A percentile compares a stretch with the other conserved stretches of the same genome.
phyloP scores from a whole-genome alignment of 257 asterid genomes.

The Ophiorrhiza pumila region DNA sequence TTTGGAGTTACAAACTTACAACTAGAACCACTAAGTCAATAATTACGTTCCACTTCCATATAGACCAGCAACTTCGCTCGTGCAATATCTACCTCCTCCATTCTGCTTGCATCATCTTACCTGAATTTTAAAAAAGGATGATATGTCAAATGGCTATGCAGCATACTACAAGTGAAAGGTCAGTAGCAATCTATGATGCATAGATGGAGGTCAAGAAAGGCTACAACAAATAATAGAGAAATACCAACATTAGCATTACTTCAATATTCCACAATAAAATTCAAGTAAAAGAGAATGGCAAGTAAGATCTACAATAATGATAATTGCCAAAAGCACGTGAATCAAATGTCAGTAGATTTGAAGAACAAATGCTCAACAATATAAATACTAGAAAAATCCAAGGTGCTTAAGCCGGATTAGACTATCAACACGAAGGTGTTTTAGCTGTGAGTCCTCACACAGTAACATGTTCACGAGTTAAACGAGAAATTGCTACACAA shows the following conservation, averaged over 20 bases:
- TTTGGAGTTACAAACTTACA: slow-evolving; percentile 7
- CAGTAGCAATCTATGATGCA: not conserved
- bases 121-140: slow-evolving; percentile 18
- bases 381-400: not conserved
- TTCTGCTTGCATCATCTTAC: slow-evolving; percentile 31
- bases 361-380: not conserved
- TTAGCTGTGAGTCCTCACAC: not conserved
- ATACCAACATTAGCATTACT: not conserved
- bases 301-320: not conserved
- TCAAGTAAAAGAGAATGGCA: too few species aligned
- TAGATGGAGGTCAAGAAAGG: not conserved
- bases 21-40: slow-evolving; percentile 17
- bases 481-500: not conserved
- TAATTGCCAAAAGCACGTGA: not conserved
- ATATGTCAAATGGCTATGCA: not conserved
- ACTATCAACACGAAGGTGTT: not conserved
- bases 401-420: not conserved
- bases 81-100: slow-evolving; percentile 31
- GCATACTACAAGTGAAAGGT: not conserved
- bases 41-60: slow-evolving; percentile 1
- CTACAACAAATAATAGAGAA: not conserved
- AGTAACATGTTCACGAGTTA: not conserved
- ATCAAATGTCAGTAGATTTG: not conserved
- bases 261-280: not conserved
- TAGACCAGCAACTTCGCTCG: not conserved